Percentiles rank a stretch among this genome's conserved stretches.
phyloP scores from a whole-genome alignment of 139 green algal genomes.

The Volvox africanus region DNA sequence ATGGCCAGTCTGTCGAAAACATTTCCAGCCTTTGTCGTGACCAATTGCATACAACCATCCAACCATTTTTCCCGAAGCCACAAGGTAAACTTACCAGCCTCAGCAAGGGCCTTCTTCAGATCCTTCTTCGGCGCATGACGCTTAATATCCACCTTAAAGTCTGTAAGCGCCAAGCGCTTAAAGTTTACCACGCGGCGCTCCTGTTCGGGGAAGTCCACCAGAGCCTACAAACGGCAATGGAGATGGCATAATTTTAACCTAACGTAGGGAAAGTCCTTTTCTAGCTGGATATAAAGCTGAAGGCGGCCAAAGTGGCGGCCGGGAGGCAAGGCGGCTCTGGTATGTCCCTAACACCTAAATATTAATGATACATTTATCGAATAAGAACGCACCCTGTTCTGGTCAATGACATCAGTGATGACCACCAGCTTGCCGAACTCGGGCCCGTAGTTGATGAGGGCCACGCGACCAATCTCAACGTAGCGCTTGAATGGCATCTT shows the following conservation, averaged over 20 bases:
- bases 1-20: no score
- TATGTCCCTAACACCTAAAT: not conserved
- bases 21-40: no score
- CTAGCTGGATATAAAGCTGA: not conserved
- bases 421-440: conserved; percentile 90
- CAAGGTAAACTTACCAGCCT: conserved; percentile 69
- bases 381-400: conserved; percentile 88
- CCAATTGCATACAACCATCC: no score
- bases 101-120: conserved; percentile 81
- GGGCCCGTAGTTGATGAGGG: conserved; percentile 90
- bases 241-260: not conserved
- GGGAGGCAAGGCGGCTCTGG: not conserved
- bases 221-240: conserved; percentile 72
- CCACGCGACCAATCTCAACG: conserved; percentile 97
- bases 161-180: conserved; percentile 95
- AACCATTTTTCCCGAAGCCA: not conserved
- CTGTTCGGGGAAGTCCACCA: conserved; percentile 91
- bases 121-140: conserved; percentile 91
- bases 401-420: conserved; percentile 93
- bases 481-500: conserved; percentile 92
- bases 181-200: conserved; percentile 85
- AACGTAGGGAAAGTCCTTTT: not conserved
- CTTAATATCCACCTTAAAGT: conserved; percentile 94
- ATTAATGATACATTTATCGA: not conserved
- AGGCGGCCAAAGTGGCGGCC: conserved; percentile 40